Base-by-base conservation (phyloP, 305 asterid genomes). In the Fraxinus velutina region DNA sequence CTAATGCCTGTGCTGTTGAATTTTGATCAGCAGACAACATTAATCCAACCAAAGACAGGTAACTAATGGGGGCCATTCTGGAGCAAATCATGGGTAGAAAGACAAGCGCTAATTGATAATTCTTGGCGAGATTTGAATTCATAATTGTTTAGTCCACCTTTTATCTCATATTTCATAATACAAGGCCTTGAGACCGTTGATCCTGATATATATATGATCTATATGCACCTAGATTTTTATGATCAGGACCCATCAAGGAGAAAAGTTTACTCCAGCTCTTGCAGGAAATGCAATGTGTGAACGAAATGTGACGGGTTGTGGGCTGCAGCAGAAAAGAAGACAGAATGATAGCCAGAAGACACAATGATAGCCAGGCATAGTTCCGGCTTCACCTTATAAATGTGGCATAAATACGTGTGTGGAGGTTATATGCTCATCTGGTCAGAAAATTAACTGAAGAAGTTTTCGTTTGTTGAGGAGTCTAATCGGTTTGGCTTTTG, bases 341-440 rank as follows among this genome's bases (percentile, higher is more conserved):
- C 93, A 86, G 81, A 83, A 84, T 89, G 87, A 82, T 85, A 84
- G 82, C 80, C 17, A 72, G 70, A 37, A 37, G 47, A 37, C 47
- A 37, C 47, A 37, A 37, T 37, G 47, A 37, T 37, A 37, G 47
- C 47, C 12, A 37, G 47, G 0, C 33, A 76, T 80, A 81, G 82
- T 84, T 64, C 85, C 64, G 55, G 36, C 47, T 82, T 85, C 85
- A 79, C 50, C 60, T 68, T 85, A 12, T 44, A 44, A 13, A 12
- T 12, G 55, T 44, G 55, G 15, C 52, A 44, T 2, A 44, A 12
- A 44, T 2, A 44, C n/a, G 60, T 15, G 19, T 50, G 60, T 15
- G 60, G 60, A 50, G 60, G 60, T 50, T 15, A 50, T 15, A 15
- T 50, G 60, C 60, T 50, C 21, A 50, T 15, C 21, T 15, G 60